Conservation (phyloP, 1,139 yeast species). For the Yamadazyma epiphylla region DNA sequence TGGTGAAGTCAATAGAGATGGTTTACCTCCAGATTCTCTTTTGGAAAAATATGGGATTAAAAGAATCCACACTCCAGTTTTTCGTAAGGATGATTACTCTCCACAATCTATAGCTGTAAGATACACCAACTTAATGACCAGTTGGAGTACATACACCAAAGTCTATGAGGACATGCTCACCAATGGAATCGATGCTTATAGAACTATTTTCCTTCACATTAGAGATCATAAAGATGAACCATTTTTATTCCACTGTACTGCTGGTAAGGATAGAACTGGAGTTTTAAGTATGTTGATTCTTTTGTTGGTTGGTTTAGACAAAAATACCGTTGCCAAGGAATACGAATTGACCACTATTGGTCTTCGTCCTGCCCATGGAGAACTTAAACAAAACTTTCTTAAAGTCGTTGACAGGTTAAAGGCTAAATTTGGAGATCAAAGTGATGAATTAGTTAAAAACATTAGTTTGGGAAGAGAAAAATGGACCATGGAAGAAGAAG, state of each 20-base stretch:
- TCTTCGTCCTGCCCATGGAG: constrained; percentile 45
- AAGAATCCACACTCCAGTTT: constrained; percentile 61
- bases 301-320: constrained; percentile 61
- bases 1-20: constrained; percentile 53
- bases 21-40: constrained; percentile 27
- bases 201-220: constrained; percentile 47
- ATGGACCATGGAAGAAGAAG: constrained; percentile 44
- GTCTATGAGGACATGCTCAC: constrained; percentile 62
- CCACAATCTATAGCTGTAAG: constrained; percentile 64
- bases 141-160: constrained; percentile 60
- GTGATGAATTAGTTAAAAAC: constrained; percentile 21
- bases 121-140: constrained; percentile 53
- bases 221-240: constrained; percentile 43
- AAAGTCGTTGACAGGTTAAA: constrained; percentile 26
- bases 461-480: constrained; percentile 32
- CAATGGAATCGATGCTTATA: constrained; percentile 44
- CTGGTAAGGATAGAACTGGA: constrained; percentile 88
- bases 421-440: constrained; percentile 19
- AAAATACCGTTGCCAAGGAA: constrained; percentile 63
- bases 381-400: constrained; percentile 31
- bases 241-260: constrained; percentile 72
- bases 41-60: constrained; percentile 40
- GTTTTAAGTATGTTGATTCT: constrained; percentile 65
- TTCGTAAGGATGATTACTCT: constrained; percentile 51
- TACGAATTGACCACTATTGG: constrained; percentile 74